Evolutionary conservation across 129 eudicot genomes (phyloP).

Genomic region (Logfia minima): DNA sequence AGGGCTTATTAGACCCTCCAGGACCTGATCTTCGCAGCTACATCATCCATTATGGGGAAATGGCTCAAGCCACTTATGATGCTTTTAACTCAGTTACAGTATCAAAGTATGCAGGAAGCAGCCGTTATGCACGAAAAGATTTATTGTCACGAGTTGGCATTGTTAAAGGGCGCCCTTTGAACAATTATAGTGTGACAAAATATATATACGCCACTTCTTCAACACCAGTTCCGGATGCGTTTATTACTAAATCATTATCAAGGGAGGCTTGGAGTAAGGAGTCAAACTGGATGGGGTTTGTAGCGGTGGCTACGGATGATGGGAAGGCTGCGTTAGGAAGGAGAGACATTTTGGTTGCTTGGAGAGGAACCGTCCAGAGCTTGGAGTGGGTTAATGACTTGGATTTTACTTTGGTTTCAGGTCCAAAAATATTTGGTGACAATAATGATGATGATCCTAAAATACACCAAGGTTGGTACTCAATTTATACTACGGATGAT

Average conservation of each 20-base stretch:
- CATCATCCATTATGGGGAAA: conserved; percentile 72
- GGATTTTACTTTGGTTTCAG: conserved; percentile 51
- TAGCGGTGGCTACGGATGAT: conserved; percentile 84
- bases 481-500: conserved; percentile 71
- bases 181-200: conserved; percentile 58
- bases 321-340: conserved; percentile 71
- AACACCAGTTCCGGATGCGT: conserved; percentile 49
- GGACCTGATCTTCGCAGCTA: conserved; percentile 71
- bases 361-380: conserved; percentile 76
- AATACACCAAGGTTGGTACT: conserved; percentile 84
- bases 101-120: conserved; percentile 66
- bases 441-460: conserved; percentile 32
- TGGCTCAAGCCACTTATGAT: conserved; percentile 78
- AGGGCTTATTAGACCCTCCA: conserved; percentile 58
- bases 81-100: conserved; percentile 58
- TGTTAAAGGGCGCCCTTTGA: conserved; percentile 51
- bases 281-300: conserved; percentile 86
- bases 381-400: conserved; percentile 87
- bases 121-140: conserved; percentile 44
- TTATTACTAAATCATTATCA: conserved; percentile 58
- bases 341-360: conserved; percentile 76
- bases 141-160: conserved; percentile 51
- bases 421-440: conserved; percentile 48
- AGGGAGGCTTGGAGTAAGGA: conserved; percentile 93
- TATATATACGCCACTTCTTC: conserved; percentile 71